A percentile compares a stretch with the other conserved stretches of the same genome.
Evolutionary conservation across 805 yeast genomes (phyloP).

Genomic region (Wickerhamomyces hampshirensis): DNA sequence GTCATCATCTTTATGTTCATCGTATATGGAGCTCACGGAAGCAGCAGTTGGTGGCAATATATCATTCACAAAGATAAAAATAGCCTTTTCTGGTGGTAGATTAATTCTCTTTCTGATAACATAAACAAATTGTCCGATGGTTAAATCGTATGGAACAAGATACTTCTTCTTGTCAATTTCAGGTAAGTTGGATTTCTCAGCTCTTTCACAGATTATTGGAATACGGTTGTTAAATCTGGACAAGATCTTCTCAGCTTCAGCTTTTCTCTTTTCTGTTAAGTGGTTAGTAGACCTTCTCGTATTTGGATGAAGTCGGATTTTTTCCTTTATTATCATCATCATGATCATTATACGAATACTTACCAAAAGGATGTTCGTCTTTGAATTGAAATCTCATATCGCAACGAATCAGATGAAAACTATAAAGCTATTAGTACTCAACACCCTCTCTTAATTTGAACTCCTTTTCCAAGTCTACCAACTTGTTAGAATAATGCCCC

Average conservation of each 20-base stretch:
- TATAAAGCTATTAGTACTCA: no score
- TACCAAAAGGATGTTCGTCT: slow-evolving; percentile 93
- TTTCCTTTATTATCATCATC: not conserved
- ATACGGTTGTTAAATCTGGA: slow-evolving; percentile 87
- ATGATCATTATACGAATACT: no score
- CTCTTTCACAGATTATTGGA: slow-evolving; percentile 96
- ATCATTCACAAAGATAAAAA: slow-evolving; percentile 94
- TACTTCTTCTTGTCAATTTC: slow-evolving; percentile 97
- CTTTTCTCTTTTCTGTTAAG: slow-evolving; percentile 75
- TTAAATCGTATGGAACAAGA: slow-evolving; percentile 90
- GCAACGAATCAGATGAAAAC: no score
- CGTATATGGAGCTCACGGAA: slow-evolving; percentile 88
- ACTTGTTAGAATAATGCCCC: no score
- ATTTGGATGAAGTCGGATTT: not conserved
- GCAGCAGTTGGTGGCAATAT: slow-evolving; percentile 98
- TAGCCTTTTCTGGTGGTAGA: slow-evolving; percentile 96
- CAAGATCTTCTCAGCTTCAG: slow-evolving; percentile 88
- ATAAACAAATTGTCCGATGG: slow-evolving; percentile 97
- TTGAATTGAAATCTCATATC: slow-evolving; percentile 86
- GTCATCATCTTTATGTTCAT: slow-evolving; percentile 96
- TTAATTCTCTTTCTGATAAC: slow-evolving; percentile 95
- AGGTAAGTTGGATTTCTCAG: slow-evolving; percentile 92
- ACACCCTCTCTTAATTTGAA: no score
- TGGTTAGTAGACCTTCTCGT: no score
- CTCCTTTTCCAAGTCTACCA: no score